These are phyloP conservation scores for Venturiaceae sp. DNA, from an alignment of 2,329 filamentous ascomycete genomes.

Conservation along the genomic window DNA sequence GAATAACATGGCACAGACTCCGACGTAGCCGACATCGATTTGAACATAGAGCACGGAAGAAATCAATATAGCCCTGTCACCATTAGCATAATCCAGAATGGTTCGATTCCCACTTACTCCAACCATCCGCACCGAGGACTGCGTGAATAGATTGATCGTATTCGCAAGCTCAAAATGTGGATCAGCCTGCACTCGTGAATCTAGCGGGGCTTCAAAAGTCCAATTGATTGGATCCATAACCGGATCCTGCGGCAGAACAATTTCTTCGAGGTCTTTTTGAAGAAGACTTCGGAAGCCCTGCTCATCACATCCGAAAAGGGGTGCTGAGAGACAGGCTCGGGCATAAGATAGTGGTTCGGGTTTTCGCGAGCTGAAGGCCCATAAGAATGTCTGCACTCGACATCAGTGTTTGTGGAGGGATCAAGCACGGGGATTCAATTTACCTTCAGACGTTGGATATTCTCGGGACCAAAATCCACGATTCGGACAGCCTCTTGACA, in stretches of 20 bases:
- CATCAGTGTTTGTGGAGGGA: constrained; percentile 26
- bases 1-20: constrained; percentile 73
- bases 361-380: constrained; percentile 65
- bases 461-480: background rate
- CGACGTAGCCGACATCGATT: constrained; percentile 85
- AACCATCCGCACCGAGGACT: constrained; percentile 17
- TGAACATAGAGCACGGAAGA: constrained; percentile 76
- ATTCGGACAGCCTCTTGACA: constrained; percentile 44
- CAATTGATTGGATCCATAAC: constrained; percentile 68
- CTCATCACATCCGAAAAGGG: constrained; percentile 64
- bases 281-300: constrained; percentile 63
- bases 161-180: constrained; percentile 63
- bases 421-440: background rate
- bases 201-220: constrained; percentile 50
- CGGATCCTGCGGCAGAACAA: constrained; percentile 61
- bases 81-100: too few relatives aligned
- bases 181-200: constrained; percentile 49
- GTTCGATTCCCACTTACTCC: constrained; percentile 20
- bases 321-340: constrained; percentile 65
- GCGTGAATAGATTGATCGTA: constrained; percentile 60
- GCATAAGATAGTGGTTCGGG: constrained; percentile 79
- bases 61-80: constrained; percentile 63
- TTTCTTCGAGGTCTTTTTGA: constrained; percentile 69
- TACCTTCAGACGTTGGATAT: constrained; percentile 3
- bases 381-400: constrained; percentile 48